Conservation (phyloP, 768 basidiomycete species). For the Sistotremastrum suecicum region DNA sequence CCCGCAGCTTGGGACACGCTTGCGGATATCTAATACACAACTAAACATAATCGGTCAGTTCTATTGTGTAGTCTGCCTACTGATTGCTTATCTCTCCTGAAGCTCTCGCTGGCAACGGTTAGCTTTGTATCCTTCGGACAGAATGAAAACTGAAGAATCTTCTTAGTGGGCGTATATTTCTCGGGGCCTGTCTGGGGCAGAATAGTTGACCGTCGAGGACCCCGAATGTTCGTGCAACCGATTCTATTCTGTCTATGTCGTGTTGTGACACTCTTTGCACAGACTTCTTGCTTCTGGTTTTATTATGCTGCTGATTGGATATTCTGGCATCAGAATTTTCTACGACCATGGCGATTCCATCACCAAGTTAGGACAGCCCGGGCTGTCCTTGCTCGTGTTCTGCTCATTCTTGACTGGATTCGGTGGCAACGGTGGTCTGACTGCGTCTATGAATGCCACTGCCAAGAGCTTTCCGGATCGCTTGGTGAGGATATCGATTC, state of each 20-base stretch:
- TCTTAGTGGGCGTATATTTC: slow-evolving; percentile 59
- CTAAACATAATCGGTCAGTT: slow-evolving; percentile 55
- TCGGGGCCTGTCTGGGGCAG: slow-evolving; percentile 70
- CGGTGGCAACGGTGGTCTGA: slow-evolving; percentile 61
- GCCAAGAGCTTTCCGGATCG: slow-evolving; percentile 72
- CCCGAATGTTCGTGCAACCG: slow-evolving; percentile 25
- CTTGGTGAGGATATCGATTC: slow-evolving; percentile 30
- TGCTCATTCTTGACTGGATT: slow-evolving; percentile 64
- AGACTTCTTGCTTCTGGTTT: slow-evolving; percentile 49
- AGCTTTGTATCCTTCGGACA: slow-evolving; percentile 9
- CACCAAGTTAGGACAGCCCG: slow-evolving; percentile 24
- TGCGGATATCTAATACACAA: slow-evolving; percentile 65
- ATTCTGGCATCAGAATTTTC: slow-evolving; percentile 56
- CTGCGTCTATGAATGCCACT: slow-evolving; percentile 61
- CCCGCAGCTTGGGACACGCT: slow-evolving; percentile 69
- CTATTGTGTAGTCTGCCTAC: neutral
- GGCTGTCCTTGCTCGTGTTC: slow-evolving; percentile 36
- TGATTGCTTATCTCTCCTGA: neutral
- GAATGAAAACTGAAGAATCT: neutral
- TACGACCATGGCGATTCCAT: slow-evolving; percentile 40
- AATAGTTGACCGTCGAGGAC: slow-evolving; percentile 62
- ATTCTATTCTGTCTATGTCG: neutral
- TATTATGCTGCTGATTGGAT: slow-evolving; percentile 51
- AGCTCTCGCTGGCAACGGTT: slow-evolving; percentile 57
- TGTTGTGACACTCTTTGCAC: neutral